phyloP scores from a whole-genome alignment of 2,329 filamentous ascomycete species.

The Colletotrichum tropicale region DNA sequence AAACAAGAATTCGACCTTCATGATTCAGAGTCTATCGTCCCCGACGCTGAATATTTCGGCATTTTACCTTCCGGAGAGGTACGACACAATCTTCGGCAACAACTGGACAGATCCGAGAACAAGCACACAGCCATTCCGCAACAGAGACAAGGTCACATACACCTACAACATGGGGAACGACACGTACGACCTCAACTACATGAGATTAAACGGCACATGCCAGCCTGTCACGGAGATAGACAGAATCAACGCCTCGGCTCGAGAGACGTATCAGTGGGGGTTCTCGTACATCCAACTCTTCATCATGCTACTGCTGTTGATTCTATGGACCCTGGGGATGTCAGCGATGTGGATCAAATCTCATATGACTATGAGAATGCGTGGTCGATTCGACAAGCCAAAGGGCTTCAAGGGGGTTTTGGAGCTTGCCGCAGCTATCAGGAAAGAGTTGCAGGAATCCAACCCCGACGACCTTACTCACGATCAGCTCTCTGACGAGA shows the following conservation, averaged over 20 bases:
- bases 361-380: slow-evolving; percentile 4
- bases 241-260: not conserved
- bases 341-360: slow-evolving; percentile 24
- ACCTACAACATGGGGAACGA: not conserved
- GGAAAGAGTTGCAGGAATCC: slow-evolving; percentile 15
- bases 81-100: not conserved
- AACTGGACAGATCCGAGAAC: slow-evolving; percentile 14
- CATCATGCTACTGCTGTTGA: slow-evolving; percentile 7
- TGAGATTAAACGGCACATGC: slow-evolving; percentile 22
- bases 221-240: slow-evolving; percentile 15
- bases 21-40: not conserved
- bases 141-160: not conserved
- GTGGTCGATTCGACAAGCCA: not conserved
- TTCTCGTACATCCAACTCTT: slow-evolving; percentile 30
- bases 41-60: slow-evolving; percentile 23
- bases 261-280: slow-evolving; percentile 27
- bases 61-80: not conserved
- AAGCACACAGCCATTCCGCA: not conserved
- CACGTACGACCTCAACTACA: slow-evolving; percentile 21
- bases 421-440: slow-evolving; percentile 1
- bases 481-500: slow-evolving; percentile 20
- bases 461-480: slow-evolving; percentile 18
- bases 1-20: slow-evolving; percentile 15
- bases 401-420: slow-evolving; percentile 10
- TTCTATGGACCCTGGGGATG: slow-evolving; percentile 25